phyloP scores from a whole-genome alignment of 169 alveolate species.

The Eimeria praecox region DNA sequence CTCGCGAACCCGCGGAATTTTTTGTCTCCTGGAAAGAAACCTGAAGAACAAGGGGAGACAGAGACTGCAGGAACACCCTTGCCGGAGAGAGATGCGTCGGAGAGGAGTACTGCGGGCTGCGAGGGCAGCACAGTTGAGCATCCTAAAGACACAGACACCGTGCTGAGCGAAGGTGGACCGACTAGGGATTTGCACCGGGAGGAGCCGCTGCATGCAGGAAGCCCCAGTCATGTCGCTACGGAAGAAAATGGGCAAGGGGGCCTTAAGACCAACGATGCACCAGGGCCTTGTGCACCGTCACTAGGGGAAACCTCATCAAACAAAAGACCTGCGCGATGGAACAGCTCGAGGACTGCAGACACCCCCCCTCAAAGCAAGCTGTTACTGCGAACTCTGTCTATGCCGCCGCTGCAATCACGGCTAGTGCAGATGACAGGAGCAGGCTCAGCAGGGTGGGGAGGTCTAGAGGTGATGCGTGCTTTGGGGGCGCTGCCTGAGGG shows the following conservation, averaged over 20 bases:
- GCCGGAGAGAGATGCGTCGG: neutral
- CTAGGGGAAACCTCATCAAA: neutral
- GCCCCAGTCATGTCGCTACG: neutral
- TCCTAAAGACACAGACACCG: neutral
- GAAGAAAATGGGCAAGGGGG: neutral
- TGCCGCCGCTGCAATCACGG: slow-evolving; percentile 17
- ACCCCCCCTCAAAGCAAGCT: neutral
- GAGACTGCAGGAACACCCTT: neutral
- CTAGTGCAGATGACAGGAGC: slow-evolving; percentile 9
- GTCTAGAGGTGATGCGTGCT: neutral
- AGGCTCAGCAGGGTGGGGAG: slow-evolving; percentile 4
- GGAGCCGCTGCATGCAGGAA: slow-evolving; percentile 3
- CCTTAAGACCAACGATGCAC: neutral
- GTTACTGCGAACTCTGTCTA: neutral
- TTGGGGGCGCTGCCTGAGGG: slow-evolving; percentile 3
- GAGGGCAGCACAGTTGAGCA: neutral
- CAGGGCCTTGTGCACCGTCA: neutral
- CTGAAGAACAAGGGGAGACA: neutral
- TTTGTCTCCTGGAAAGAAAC: neutral
- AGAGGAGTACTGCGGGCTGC: neutral
- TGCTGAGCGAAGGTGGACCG: neutral
- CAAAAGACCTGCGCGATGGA: neutral
- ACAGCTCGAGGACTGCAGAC: neutral
- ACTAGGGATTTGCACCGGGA: neutral
- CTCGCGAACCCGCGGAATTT: neutral